Base-by-base conservation (phyloP, 2,329 filamentous ascomycete genomes). In the Ceratocystis variospora region DNA sequence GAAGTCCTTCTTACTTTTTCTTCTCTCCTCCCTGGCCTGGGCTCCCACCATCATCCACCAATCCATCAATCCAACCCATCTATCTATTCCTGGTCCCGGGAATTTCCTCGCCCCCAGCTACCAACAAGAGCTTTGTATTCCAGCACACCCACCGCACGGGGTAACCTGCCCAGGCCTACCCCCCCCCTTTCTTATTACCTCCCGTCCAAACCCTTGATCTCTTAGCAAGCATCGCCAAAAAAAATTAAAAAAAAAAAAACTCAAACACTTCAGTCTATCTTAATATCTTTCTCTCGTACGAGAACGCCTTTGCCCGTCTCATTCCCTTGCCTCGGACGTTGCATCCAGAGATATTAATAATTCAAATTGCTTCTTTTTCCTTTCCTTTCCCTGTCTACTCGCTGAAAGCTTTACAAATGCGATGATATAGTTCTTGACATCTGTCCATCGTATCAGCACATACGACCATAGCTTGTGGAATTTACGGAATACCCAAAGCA, bases 381-480 rank as follows among this genome's bases (percentile, higher is more conserved):
- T 8, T 22, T 50, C 17, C 3, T 50, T n/a, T n/a, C 46, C 48
- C 19, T 53, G 48, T 7, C 22, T 28, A 53, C 10, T 25, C 48
- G 17, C 48, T 25, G 48, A 10, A 8, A 50, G 8, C 48, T 25
- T 53, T 28, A 17, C 48, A 50, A 19, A 53, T 28, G 25, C 12
- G 3, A 53, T 53, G 10, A 53, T 53, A 53, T 53, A 53, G 19
- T 12, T 15, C 48, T 53, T 53, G 48, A 53, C 22, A 53, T 28
- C 48, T 53, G 19, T 19, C 19, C 48, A 28, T 45, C 37, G 55
- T 7, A 33, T 59, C 37, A 25, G 6, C 53, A 61, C 37, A 61
- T 61, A 65, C 22, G 37, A 61, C 50, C 63, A 65, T 48, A 65
- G 53, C 22, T 22, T 65, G 63, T 45, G 37, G 22, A 65, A 33